Evolutionary conservation across 2,329 filamentous ascomycete genomes (phyloP).

Genomic region (Aureobasidium sp.): DNA sequence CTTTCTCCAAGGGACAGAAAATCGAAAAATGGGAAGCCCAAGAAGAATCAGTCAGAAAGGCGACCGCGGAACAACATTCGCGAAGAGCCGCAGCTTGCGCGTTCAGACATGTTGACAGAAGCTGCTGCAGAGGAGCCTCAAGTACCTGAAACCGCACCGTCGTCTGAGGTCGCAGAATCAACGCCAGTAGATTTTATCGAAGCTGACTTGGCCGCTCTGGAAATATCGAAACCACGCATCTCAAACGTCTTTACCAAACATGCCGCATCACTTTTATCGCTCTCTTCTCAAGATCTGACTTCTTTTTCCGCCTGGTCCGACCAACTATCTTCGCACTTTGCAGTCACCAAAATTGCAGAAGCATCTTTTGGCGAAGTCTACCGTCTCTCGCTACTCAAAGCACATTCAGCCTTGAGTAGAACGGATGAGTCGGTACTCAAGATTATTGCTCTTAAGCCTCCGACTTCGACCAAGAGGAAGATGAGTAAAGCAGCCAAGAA

Average conservation of each 20-base stretch:
- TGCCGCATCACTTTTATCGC: conserved; percentile 20
- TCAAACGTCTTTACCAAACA: conserved; percentile 17
- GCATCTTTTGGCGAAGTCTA: conserved; percentile 61
- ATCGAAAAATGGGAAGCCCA: conserved; percentile 1
- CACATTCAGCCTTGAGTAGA: conserved; percentile 17
- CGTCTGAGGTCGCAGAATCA: background rate
- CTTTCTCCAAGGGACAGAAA: background rate
- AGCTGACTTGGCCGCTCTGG: background rate
- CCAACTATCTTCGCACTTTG: conserved; percentile 34
- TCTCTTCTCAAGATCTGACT: conserved; percentile 25
- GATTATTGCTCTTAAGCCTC: conserved; percentile 31
- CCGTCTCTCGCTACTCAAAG: conserved; percentile 37
- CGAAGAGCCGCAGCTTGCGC: background rate
- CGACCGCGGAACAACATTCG: background rate
- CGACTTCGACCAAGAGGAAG: conserved; percentile 37
- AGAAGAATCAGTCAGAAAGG: background rate
- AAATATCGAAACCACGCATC: conserved; percentile 1
- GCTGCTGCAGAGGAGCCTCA: background rate
- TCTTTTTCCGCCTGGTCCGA: conserved; percentile 35
- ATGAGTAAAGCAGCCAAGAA: conserved; percentile 38
- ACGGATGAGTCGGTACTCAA: conserved; percentile 39
- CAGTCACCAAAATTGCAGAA: conserved; percentile 54
- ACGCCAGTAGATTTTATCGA: background rate
- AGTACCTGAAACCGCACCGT: background rate
- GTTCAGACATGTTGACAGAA: background rate